A percentile compares a stretch with the other conserved stretches of the same genome.
Evolutionary conservation across 2,329 filamentous ascomycete genomes (phyloP).

Genomic region (Colletotrichum karsti): DNA sequence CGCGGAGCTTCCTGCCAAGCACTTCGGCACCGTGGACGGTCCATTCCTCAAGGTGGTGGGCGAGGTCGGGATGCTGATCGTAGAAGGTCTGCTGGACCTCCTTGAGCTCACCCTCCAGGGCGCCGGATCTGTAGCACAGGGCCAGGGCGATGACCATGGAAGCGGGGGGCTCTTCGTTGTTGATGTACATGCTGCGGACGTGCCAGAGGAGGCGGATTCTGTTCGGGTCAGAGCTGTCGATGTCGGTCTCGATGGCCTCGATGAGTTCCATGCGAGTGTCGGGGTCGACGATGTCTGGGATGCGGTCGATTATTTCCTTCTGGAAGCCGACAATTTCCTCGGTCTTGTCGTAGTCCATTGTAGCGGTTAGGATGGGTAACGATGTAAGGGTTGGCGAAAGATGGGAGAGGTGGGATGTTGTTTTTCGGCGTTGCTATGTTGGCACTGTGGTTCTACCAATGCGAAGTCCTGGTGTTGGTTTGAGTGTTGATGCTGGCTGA

Average conservation of each 20-base stretch:
- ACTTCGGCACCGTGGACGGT: background rate
- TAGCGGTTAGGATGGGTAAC: too few relatives aligned
- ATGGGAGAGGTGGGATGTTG: too few relatives aligned
- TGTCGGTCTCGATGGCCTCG: background rate
- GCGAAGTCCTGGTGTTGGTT: too few relatives aligned
- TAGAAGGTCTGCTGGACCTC: constrained; percentile 4
- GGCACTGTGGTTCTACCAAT: too few relatives aligned
- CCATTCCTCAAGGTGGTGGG: constrained; percentile 6
- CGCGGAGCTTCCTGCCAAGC: background rate
- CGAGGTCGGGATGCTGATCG: background rate
- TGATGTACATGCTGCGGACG: background rate
- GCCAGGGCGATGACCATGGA: constrained; percentile 10
- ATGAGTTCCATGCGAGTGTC: background rate
- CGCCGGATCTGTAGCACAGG: constrained; percentile 6
- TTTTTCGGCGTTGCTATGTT: too few relatives aligned
- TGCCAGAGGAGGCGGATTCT: constrained; percentile 1
- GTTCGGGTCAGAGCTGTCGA: background rate
- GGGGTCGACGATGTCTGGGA: background rate
- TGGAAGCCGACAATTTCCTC: background rate
- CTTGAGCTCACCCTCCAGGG: background rate
- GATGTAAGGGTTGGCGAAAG: too few relatives aligned
- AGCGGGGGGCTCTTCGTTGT: background rate
- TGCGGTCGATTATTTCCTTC: background rate
- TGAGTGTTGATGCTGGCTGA: too few relatives aligned
- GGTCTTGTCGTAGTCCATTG: background rate